Evolutionary conservation across 108 stramenopile species (phyloP), one percentile per base, ranked within the genome.

Genomic region (Cyclotella cryptica): DNA sequence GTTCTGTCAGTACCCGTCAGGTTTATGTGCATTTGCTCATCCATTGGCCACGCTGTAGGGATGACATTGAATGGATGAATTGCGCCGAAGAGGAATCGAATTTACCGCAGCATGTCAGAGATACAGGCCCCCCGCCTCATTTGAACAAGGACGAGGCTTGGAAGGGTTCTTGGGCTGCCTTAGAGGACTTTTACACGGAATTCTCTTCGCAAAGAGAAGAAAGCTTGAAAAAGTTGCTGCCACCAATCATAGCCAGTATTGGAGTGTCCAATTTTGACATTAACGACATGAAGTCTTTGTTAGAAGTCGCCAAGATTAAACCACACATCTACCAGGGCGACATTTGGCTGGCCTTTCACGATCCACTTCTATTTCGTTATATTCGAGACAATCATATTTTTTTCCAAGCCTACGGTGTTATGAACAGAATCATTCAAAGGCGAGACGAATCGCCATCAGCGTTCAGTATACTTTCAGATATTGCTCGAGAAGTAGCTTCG

Each of bases 31-130:
- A 94, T 52, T 47, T 96, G 24, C 74, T 94, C 21, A 42, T 96
- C n/a, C 95, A 96, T 74, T 96, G 95, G 95, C 95, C 95, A 11
- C 71, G 86, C 51, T 96, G 95, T 71, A 77, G 81, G 61, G 89
- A 90, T 57, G 78, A 77, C 5, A 88, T 96, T 66, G 55, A 75
- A 40, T 96, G 95, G 95, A 96, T 94, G 95, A 60, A 92, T 54
- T 96, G 95, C 62, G 86, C 81, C 28, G 83, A 64, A 46, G 95
- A 96, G 61, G 95, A 96, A 72, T 53, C 55, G 11, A 22, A 53
- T 28, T 62, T 94, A 24, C 88, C 92, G 26, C 74, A 83, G 27
- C 28, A 80, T 11, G 78, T 92, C 41, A 90, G 84, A 63, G 69
- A 75, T 22, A 83, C 87, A 4, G 91, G 93, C 51, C 89, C 95